phyloP scores from a whole-genome alignment of 139 green algal species.

The Pleodorina starrii region DNA sequence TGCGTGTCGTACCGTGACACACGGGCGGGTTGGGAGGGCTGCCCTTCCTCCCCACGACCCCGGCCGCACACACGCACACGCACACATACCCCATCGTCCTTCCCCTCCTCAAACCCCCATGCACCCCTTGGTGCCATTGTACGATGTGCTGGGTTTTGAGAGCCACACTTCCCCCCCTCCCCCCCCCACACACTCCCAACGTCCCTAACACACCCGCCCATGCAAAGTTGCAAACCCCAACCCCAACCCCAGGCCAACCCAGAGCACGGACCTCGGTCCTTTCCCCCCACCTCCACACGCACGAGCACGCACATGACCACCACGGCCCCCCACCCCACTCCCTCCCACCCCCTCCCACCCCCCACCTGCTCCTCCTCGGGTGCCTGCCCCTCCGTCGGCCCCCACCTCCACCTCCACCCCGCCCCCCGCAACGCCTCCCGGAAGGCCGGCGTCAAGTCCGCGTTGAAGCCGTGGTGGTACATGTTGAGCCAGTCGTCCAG shows the following conservation, averaged over 20 bases:
- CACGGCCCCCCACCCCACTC: not conserved
- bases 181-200: not conserved
- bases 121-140: too few species aligned
- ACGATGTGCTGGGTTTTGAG: too few species aligned
- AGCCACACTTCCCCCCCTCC: not conserved
- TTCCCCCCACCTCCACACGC: too few species aligned
- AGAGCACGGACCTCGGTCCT: too few species aligned
- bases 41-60: too few species aligned
- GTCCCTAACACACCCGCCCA: not conserved
- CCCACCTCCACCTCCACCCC: slow-evolving; percentile 31
- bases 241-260: too few species aligned
- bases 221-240: too few species aligned
- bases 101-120: too few species aligned
- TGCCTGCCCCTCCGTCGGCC: not conserved
- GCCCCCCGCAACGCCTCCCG: not conserved
- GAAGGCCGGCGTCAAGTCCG: slow-evolving; percentile 63
- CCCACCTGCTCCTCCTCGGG: not conserved
- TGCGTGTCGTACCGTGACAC: too few species aligned
- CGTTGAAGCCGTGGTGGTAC: slow-evolving; percentile 80
- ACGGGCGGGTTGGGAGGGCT: not conserved
- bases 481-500: slow-evolving; percentile 89
- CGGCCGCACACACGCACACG: too few species aligned
- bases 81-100: too few species aligned
- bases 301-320: not conserved
- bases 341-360: not conserved